A percentile compares a stretch with the other conserved stretches of the same genome.
Conservation (phyloP, 2,329 filamentous ascomycete genomes). For the Pseudocercospora eumusae region DNA sequence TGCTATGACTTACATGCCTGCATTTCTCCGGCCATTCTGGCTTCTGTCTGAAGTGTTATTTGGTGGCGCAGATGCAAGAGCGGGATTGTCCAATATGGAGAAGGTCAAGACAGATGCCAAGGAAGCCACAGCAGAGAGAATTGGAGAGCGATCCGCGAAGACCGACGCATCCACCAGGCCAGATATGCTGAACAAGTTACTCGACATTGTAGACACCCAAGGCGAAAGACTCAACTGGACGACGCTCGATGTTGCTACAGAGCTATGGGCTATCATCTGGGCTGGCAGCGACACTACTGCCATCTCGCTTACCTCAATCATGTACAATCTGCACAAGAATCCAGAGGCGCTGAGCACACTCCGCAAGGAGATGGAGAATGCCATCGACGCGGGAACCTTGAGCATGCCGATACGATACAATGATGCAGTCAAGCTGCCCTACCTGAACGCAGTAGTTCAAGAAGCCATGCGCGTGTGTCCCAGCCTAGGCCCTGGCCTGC, state of each 20-base stretch:
- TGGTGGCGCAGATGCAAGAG: constrained; percentile 7
- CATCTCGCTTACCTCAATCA: background rate
- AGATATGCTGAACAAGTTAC: constrained; percentile 10
- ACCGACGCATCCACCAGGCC: background rate
- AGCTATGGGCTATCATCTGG: constrained; percentile 16
- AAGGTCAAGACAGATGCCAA: constrained; percentile 16
- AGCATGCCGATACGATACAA: background rate
- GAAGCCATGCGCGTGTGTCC: constrained; percentile 12
- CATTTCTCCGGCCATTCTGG: constrained; percentile 6
- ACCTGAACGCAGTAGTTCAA: constrained; percentile 9
- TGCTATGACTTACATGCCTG: constrained; percentile 16
- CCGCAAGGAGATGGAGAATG: background rate
- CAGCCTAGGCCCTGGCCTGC: constrained; percentile 4
- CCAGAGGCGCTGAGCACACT: background rate
- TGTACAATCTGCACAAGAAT: constrained; percentile 13
- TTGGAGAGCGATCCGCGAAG: constrained; percentile 8
- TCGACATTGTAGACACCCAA: constrained; percentile 12
- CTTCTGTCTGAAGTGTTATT: constrained; percentile 19
- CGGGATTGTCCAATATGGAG: constrained; percentile 2
- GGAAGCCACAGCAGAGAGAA: constrained; percentile 9
- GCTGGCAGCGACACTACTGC: constrained; percentile 14
- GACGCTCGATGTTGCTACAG: constrained; percentile 9
- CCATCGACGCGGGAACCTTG: background rate
- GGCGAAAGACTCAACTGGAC: constrained; percentile 9
- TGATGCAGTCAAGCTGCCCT: constrained; percentile 7